These are phyloP conservation scores for Dothidotthia symphoricarpi DNA, from an alignment of 2,329 filamentous ascomycete genomes.

Conservation along the genomic window DNA sequence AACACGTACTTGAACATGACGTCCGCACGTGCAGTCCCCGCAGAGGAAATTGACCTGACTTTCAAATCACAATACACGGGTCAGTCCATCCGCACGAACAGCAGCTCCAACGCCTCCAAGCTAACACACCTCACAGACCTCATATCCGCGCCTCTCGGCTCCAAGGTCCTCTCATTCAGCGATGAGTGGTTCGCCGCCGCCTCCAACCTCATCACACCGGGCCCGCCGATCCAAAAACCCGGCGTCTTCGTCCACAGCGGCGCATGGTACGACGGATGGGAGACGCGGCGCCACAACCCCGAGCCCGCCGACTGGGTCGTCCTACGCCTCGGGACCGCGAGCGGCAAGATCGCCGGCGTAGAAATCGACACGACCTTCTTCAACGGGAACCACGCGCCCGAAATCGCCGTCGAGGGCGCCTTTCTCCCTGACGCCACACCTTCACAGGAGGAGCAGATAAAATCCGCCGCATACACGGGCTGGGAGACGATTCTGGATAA, in stretches of 20 bases:
- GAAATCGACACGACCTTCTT: conserved; percentile 83
- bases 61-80: conserved; percentile 57
- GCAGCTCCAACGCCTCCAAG: not conserved
- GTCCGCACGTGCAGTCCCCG: conserved; percentile 38
- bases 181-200: conserved; percentile 63
- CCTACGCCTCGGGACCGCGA: conserved; percentile 60
- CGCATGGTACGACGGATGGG: conserved; percentile 66
- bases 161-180: conserved; percentile 55
- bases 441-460: conserved; percentile 62
- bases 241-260: conserved; percentile 60
- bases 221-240: conserved; percentile 55
- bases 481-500: conserved; percentile 72
- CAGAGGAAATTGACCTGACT: conserved; percentile 53
- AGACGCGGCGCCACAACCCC: conserved; percentile 60
- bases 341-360: conserved; percentile 69
- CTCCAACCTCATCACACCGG: conserved; percentile 58
- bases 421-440: conserved; percentile 54
- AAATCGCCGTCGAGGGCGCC: conserved; percentile 73
- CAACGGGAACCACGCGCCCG: conserved; percentile 77
- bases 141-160: conserved; percentile 52
- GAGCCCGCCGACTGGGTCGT: conserved; percentile 60
- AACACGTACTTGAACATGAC: not conserved
- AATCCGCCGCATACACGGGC: conserved; percentile 38
- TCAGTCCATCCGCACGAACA: conserved; percentile 16
- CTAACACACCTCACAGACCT: conserved; percentile 43